Evolutionary conservation across 2,329 filamentous ascomycete species (phyloP), one percentile per base, ranked within the genome.

Genomic region (Trichophyton mentagrophytes): DNA sequence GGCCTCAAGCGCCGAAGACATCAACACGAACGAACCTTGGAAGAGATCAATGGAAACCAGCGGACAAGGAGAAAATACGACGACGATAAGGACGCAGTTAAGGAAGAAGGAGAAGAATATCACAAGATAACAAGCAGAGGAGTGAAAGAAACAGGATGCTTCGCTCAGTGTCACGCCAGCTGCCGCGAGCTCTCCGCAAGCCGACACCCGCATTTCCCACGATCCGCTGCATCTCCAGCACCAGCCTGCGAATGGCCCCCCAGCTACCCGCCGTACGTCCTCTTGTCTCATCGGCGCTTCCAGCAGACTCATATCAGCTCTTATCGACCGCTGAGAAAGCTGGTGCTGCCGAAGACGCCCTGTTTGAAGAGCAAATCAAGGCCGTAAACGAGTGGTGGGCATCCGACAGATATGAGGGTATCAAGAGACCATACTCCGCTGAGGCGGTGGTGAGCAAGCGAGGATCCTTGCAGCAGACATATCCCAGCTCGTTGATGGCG

Each of bases 401-500:
- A 20, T 87, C 86, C 46, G 86, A 89, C 6, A 85, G 93, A 61
- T 99, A 85, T 72, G 82, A 87, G 65, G 92, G 89, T 63, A 96
- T 97, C 78, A 93, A 88, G 78, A 82, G 93, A 53, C 90, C 92
- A 9, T 99, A 97, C 73, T 87, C 86, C 17, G 88, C 90, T 1
- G 88, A 86, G 68, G 91, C 96, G 76, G 87, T 99, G 4, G 92
- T 96, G 64, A 90, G 87, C 74, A 97, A 97, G 79, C 82, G 93
- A 64, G 93, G 93, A 8, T 86, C 90, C 5, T 82, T 96, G 66
- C 85, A 89, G 69, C 89, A 96, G 71, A 84, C 82, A 58, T 97
- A 96, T 67, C 89, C 93, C 0, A 96, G 90, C 76, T 96, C 90
- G 13, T 77, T 95, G 64, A 96, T 96, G 89, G 93, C 92, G 0